These are phyloP conservation scores for Pichia membranifaciens DNA, from an alignment of 805 yeast genomes.

Conservation along the genomic window DNA sequence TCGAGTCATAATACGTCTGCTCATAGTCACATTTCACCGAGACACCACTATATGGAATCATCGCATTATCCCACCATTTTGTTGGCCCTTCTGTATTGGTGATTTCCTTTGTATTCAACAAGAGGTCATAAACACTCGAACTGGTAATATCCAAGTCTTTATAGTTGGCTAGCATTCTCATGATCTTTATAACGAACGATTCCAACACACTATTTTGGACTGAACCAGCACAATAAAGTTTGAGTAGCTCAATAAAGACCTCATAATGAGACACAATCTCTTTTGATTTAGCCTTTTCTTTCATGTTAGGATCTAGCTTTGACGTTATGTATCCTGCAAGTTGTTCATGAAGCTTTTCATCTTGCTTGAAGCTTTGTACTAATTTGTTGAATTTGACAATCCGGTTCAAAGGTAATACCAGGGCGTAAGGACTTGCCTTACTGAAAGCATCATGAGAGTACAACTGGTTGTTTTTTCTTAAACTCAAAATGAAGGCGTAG, in stretches of 20 bases:
- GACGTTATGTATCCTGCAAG: constrained; percentile 23
- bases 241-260: constrained; percentile 41
- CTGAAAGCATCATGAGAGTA: constrained; percentile 23
- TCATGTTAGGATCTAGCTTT: constrained; percentile 7
- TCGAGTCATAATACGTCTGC: constrained; percentile 35
- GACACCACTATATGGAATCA: constrained; percentile 38
- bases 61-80: constrained; percentile 42
- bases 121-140: constrained; percentile 47
- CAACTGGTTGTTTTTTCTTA: constrained; percentile 42
- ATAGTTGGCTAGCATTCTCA: constrained; percentile 29
- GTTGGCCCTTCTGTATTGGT: constrained; percentile 41
- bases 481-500: constrained; percentile 43
- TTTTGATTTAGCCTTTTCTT: background rate
- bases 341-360: constrained; percentile 20
- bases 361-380: constrained; percentile 25
- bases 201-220: constrained; percentile 41
- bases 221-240: constrained; percentile 53
- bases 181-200: constrained; percentile 41
- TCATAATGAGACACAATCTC: constrained; percentile 28
- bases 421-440: constrained; percentile 35
- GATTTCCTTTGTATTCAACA: constrained; percentile 30
- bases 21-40: constrained; percentile 40
- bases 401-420: constrained; percentile 37
- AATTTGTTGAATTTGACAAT: constrained; percentile 31
- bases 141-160: constrained; percentile 42